Base-by-base conservation (phyloP, 2,329 filamentous ascomycete species). In the Diaporthe citrichinensis region DNA sequence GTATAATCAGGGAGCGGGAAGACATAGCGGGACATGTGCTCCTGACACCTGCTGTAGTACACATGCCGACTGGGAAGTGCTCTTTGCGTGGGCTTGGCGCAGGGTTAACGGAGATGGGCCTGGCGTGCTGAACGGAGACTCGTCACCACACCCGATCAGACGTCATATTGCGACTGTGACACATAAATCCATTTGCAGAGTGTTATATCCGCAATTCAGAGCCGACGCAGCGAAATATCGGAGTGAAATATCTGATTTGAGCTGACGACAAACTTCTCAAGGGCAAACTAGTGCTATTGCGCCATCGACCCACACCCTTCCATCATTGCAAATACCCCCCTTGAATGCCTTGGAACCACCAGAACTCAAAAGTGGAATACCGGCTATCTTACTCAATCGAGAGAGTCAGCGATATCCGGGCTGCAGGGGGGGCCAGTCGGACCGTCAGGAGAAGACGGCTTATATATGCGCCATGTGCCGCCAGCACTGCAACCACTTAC, bases 221-320 rank as follows among this genome's bases (percentile, higher is more conserved):
- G 28, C 44, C 25, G 28, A 49, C 8, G 28, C 20, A 36, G 61
- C 12, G 23, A 68, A 25, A 36, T 31, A n/a, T 7, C 31, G 39
- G 59, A 68, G 44, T 20, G 36, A 53, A 51, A 53, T 12, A 20
- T 39, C 6, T 68, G 46, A 41, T 68, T 12, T 39, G 14, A 68
- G 65, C 65, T 68, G 65, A 25, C 65, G 39, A 59, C 41, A 31
- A 28, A 51, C 17, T 28, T 69, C 23, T 49, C 46, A 15, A 53
- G 14, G 28, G 58, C 23, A 31, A 41, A 34, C 71, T 61, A 71
- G 36, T 58, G 46, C 44, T 23, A 76, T 76, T 69, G 75, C 75
- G 73, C 73, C 53, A 76, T 76, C 69, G 75, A 71, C 75, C 75
- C 75, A 75, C 73, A 73, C 68, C 23, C 36, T 76, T 68, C 73